Conservation (phyloP, 1,284 basidiomycete genomes). For the Phlebopus sp. region DNA sequence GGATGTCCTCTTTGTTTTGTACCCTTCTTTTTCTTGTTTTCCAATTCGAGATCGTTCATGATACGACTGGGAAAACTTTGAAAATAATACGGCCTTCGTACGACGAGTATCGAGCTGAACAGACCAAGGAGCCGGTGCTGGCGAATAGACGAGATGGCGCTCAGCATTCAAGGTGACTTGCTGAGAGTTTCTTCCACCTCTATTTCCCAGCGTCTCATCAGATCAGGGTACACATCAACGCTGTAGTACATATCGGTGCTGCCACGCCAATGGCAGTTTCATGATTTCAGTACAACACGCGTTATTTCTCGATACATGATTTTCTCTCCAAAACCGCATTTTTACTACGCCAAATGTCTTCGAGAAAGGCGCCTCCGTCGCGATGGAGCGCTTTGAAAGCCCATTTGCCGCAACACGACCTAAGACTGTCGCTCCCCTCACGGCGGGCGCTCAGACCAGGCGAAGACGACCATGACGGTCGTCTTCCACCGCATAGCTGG, state of each 20-base stretch:
- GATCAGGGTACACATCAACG: background rate
- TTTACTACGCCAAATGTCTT: slow-evolving; percentile 21
- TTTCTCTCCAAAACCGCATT: background rate
- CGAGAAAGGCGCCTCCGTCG: slow-evolving; percentile 36
- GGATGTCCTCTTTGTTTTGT: slow-evolving; percentile 28
- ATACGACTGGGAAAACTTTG: slow-evolving; percentile 6
- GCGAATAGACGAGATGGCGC: background rate
- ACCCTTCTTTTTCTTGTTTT: slow-evolving; percentile 11
- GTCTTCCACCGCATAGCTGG: slow-evolving; percentile 35
- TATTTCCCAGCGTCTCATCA: background rate
- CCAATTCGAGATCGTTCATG: slow-evolving; percentile 13
- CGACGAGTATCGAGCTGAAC: background rate
- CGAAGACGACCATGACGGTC: slow-evolving; percentile 16
- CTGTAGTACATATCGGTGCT: background rate
- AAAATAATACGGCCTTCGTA: slow-evolving; percentile 5
- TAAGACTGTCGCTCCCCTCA: slow-evolving; percentile 19
- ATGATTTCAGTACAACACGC: slow-evolving; percentile 12
- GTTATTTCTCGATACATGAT: background rate
- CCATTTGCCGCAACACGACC: slow-evolving; percentile 40
- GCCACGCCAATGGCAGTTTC: slow-evolving; percentile 2
- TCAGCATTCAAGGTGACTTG: slow-evolving; percentile 5
- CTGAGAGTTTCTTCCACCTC: background rate
- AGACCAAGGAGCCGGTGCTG: background rate
- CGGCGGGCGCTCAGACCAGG: slow-evolving; percentile 9
- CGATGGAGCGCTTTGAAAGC: slow-evolving; percentile 40